These are phyloP conservation scores for Emericellopsis cladophorae DNA, from an alignment of 2,329 filamentous ascomycete species.

Conservation along the genomic window DNA sequence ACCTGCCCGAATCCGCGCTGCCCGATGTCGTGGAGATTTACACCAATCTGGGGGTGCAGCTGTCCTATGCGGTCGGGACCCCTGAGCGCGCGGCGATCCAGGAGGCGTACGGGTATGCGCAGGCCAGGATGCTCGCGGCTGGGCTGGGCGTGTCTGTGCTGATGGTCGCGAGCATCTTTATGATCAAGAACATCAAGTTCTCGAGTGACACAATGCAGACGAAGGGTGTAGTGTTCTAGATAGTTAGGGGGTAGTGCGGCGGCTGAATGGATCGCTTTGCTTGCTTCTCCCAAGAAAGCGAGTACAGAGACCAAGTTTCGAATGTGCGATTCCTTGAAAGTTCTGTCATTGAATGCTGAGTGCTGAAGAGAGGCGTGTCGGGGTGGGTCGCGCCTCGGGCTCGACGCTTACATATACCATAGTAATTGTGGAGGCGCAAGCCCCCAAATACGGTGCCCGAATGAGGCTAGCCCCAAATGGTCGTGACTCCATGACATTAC, in stretches of 20 bases:
- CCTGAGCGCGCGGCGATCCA: conserved; percentile 28
- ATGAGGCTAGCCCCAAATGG: no score
- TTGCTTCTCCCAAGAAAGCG: no score
- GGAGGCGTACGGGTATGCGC: conserved; percentile 31
- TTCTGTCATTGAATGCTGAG: no score
- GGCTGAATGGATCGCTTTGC: no score
- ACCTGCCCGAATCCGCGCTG: conserved; percentile 22
- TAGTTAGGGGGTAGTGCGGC: conserved; percentile 2
- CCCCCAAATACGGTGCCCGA: no score
- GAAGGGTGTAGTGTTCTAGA: conserved; percentile 15
- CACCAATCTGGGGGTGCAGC: conserved; percentile 17
- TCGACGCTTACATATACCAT: no score
- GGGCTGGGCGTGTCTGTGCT: conserved; percentile 16
- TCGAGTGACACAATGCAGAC: conserved; percentile 16
- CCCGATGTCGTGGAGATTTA: conserved; percentile 28
- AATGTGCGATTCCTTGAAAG: no score
- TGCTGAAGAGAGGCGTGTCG: no score
- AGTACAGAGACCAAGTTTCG: no score
- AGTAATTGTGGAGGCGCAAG: no score
- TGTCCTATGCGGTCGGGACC: conserved; percentile 25
- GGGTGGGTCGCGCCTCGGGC: no score
- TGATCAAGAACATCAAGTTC: conserved; percentile 17
- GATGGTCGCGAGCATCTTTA: conserved; percentile 12
- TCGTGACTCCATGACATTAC: no score
- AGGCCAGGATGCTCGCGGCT: conserved; percentile 25